Percentiles rank a stretch among this genome's conserved stretches.
Conservation (phyloP, 345 rosid genomes). For the Cardamine occulta region DNA sequence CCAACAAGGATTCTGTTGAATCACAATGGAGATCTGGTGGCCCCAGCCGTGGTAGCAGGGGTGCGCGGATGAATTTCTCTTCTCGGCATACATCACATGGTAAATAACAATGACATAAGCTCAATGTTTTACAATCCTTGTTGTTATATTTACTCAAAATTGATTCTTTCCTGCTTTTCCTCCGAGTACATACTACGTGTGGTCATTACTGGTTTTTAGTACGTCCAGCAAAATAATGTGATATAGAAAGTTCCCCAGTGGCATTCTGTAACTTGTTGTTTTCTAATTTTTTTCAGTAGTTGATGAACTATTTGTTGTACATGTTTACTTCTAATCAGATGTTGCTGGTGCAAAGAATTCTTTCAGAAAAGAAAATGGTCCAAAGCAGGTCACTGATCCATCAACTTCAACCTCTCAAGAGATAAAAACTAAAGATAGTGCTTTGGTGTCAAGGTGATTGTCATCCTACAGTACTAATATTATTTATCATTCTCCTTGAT, state of each 20-base stretch:
- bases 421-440: conserved; percentile 52
- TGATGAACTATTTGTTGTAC: conserved; percentile 35
- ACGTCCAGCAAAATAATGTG: conserved; percentile 6
- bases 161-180: not conserved
- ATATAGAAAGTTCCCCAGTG: conserved; percentile 4
- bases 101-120: conserved; percentile 36
- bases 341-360: conserved; percentile 61
- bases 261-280: conserved; percentile 24
- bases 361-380: conserved; percentile 58
- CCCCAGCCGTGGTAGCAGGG: conserved; percentile 66
- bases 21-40: conserved; percentile 71
- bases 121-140: conserved; percentile 6
- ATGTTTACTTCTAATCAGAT: conserved; percentile 57
- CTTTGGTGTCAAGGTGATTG: conserved; percentile 55
- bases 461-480: conserved; percentile 9
- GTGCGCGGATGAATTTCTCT: conserved; percentile 56
- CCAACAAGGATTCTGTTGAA: conserved; percentile 71
- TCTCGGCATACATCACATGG: conserved; percentile 64
- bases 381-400: conserved; percentile 56
- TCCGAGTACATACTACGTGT: not conserved
- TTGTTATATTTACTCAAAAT: conserved; percentile 14
- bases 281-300: conserved; percentile 13
- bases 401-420: conserved; percentile 53
- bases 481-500: conserved; percentile 15
- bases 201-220: conserved; percentile 18